A percentile compares a stretch with the other conserved stretches of the same genome.
phyloP scores from a whole-genome alignment of 805 yeast genomes.

The Ogataea trehalophila region DNA sequence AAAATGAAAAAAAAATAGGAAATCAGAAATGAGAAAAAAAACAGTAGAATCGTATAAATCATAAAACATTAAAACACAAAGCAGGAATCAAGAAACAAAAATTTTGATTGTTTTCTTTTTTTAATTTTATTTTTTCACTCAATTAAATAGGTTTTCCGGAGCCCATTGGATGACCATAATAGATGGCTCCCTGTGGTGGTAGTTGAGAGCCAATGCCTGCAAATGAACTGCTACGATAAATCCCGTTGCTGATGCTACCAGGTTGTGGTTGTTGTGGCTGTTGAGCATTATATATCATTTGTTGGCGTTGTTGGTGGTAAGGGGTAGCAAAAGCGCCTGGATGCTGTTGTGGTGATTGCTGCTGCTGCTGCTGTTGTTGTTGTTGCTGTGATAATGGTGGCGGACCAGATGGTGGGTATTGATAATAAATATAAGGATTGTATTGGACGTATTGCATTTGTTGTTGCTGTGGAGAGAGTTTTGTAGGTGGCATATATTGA shows the following conservation, averaged over 20 bases:
- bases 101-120: too few relatives aligned
- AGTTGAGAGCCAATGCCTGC: not conserved
- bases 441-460: constrained; percentile 10
- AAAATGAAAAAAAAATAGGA: too few relatives aligned
- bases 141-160: too few relatives aligned
- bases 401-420: constrained; percentile 10
- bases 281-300: not conserved
- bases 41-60: too few relatives aligned
- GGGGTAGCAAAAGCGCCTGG: not conserved
- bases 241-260: constrained; percentile 1
- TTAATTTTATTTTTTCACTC: too few relatives aligned
- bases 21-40: too few relatives aligned
- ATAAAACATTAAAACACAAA: too few relatives aligned
- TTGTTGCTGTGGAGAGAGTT: constrained; percentile 3
- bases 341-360: not conserved
- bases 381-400: not conserved
- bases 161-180: too few relatives aligned
- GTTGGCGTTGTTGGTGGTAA: not conserved
- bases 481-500: constrained; percentile 2
- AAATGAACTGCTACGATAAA: not conserved
- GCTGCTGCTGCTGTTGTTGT: not conserved
- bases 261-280: not conserved
- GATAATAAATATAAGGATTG: constrained; percentile 19
- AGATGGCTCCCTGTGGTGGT: not conserved
- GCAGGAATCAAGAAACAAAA: too few relatives aligned